phyloP scores from a whole-genome alignment of 1,284 basidiomycete genomes.

The Boletus sp. region DNA sequence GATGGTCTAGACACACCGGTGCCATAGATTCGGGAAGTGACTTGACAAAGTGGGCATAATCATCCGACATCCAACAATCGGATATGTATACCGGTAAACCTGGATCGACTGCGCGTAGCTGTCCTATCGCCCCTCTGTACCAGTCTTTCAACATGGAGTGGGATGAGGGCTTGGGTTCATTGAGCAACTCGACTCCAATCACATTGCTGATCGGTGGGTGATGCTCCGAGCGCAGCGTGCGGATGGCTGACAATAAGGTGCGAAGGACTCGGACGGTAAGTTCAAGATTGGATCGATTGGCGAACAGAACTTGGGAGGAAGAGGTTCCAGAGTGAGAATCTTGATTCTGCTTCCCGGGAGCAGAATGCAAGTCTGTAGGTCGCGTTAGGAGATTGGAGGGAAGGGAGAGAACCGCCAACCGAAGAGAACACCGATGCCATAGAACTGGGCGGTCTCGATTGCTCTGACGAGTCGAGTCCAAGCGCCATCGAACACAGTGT shows the following conservation, averaged over 20 bases:
- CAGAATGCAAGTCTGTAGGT: conserved; percentile 66
- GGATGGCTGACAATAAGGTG: conserved; percentile 51
- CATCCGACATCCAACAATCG: conserved; percentile 78
- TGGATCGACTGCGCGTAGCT: conserved; percentile 58
- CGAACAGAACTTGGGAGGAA: conserved; percentile 51
- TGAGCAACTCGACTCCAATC: conserved; percentile 82
- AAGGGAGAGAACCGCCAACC: conserved; percentile 46
- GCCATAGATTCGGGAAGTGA: conserved; percentile 39
- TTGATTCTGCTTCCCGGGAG: conserved; percentile 76
- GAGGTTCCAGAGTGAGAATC: conserved; percentile 71
- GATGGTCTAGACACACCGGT: conserved; percentile 78
- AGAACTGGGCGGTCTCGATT: conserved; percentile 61
- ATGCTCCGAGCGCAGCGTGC: conserved; percentile 37
- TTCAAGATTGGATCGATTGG: conserved; percentile 53
- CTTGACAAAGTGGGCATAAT: conserved; percentile 64
- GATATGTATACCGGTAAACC: conserved; percentile 72
- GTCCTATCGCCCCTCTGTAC: conserved; percentile 65
- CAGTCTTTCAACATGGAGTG: conserved; percentile 59
- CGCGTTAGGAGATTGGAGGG: conserved; percentile 10
- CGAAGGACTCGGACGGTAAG: conserved; percentile 58
- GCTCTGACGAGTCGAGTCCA: conserved; percentile 74
- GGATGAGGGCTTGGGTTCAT: conserved; percentile 71
- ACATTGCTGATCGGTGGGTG: conserved; percentile 58
- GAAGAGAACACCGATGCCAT: conserved; percentile 81
- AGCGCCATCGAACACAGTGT: conserved; percentile 68